A percentile compares a stretch with the other conserved stretches of the same genome.
These are phyloP conservation scores for Mrakia frigida DNA, from an alignment of 768 basidiomycete species.

Conservation along the genomic window DNA sequence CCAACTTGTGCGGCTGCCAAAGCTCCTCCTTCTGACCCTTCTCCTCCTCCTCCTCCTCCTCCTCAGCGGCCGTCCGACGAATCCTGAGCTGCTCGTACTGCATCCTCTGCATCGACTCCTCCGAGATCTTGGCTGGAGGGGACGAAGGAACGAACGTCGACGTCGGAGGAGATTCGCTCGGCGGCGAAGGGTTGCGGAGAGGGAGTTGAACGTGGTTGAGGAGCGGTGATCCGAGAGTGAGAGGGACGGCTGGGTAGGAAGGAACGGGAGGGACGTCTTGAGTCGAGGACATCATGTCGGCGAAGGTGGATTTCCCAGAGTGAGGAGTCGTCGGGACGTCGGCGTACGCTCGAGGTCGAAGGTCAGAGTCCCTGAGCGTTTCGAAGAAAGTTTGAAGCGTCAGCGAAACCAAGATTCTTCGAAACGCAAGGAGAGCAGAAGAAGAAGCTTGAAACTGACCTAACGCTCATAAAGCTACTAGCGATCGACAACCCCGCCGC, in stretches of 20 bases:
- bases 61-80: not conserved
- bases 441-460: not conserved
- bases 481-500: not conserved
- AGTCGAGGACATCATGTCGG: not conserved
- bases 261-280: not conserved
- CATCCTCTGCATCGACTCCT: constrained; percentile 19
- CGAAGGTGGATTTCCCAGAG: constrained; percentile 16
- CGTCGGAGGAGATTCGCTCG: not conserved
- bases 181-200: not conserved
- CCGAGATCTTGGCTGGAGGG: constrained; percentile 7
- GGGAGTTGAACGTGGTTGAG: not conserved
- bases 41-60: not conserved
- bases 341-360: constrained; percentile 4
- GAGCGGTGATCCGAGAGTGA: constrained; percentile 5
- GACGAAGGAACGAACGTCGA: not conserved
- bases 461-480: not conserved
- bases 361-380: not conserved
- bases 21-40: not conserved
- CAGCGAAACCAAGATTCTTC: not conserved
- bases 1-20: not conserved
- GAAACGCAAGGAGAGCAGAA: not conserved
- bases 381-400: not conserved
- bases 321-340: constrained; percentile 15
- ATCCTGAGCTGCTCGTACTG: constrained; percentile 9
- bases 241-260: not conserved